Evolutionary conservation across 177 flowering plant genomes (phyloP), one percentile per base, ranked within the genome.

Genomic region (Telopea speciosissima): DNA sequence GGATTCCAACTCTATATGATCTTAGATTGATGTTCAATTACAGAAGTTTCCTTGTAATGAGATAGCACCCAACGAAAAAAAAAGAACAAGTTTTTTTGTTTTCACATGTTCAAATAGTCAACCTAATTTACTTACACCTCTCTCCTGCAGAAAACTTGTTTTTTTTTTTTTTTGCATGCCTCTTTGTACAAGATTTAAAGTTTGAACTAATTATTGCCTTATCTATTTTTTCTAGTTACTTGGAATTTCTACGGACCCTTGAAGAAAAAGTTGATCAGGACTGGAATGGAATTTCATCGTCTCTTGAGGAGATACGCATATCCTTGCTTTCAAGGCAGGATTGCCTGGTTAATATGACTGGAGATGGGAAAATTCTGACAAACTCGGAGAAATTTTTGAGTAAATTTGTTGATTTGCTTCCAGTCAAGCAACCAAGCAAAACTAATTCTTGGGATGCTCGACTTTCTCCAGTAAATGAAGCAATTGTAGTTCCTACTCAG

Each of bases 401-500:
- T 82, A 90, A 82, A 74, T 96, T 96, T 79, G 90, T 96, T 69
- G 97, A 91, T 81, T 75, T 79, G 85, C 99, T 96, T 79, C 99
- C 99, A 10, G 76, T 58, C 63, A 66, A 72, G 19, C 62, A 86
- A 17, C 72, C 77, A 21, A 63, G 63, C 66, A 79, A 70, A 77
- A 56, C 75, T 58, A 67, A 72, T 63, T n/a, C 73, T 40, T 93
- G 97, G 93, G 77, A 78, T 79, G 88, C 85, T 45, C 83, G 67
- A 25, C 89, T 96, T 69, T 78, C 93, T 70, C 73, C 81, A 24
- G 80, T 66, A 67, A 90, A 90, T 85, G 99, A 96, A 84, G 98
- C 95, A 65, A 85, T 93, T 77, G 91, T 93, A 68, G 77, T 93
- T 68, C 99, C 99, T 26, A 93, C 99, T 66, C 99, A 93, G 93